Percentiles rank a stretch among this genome's conserved stretches.
Conservation (phyloP, 2,329 filamentous ascomycete species). For the Cladobotryum protrusum region DNA sequence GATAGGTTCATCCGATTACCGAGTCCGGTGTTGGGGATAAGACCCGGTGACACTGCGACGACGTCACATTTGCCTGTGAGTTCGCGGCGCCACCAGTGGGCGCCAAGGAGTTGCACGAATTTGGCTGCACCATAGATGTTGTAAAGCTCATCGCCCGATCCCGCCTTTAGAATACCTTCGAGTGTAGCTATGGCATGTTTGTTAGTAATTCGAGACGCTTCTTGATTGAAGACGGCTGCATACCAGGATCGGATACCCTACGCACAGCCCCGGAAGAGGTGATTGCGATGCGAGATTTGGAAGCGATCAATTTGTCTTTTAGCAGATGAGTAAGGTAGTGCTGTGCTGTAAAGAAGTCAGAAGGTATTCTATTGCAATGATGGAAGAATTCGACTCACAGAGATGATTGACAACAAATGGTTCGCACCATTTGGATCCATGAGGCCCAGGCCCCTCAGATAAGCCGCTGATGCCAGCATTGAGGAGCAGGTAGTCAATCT, state of each 20-base stretch:
- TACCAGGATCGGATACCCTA: constrained; percentile 33
- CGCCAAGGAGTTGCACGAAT: constrained; percentile 44
- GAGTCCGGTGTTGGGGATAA: constrained; percentile 44
- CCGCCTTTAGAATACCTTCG: constrained; percentile 33
- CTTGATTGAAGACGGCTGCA: constrained; percentile 9
- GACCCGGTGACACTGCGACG: constrained; percentile 47
- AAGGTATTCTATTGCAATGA: constrained; percentile 9
- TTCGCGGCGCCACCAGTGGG: constrained; percentile 51
- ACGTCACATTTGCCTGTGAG: constrained; percentile 38
- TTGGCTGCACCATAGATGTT: constrained; percentile 40
- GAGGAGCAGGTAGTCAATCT: constrained; percentile 43
- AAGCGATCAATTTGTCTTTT: constrained; percentile 40
- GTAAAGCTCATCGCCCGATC: constrained; percentile 25
- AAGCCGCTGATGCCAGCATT: constrained; percentile 41
- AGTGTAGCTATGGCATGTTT: constrained; percentile 23
- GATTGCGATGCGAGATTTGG: constrained; percentile 41
- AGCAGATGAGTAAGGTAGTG: constrained; percentile 48
- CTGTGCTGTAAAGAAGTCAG: constrained; percentile 33
- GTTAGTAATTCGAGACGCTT: constrained; percentile 6
- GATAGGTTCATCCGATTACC: constrained; percentile 22
- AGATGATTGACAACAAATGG: constrained; percentile 46
- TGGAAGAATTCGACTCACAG: constrained; percentile 28
- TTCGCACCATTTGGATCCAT: constrained; percentile 46
- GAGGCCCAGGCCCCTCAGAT: constrained; percentile 28
- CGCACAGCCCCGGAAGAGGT: constrained; percentile 46